These are phyloP conservation scores for Solanum habrochaites DNA, from an alignment of 257 asterid genomes.

Conservation along the genomic window DNA sequence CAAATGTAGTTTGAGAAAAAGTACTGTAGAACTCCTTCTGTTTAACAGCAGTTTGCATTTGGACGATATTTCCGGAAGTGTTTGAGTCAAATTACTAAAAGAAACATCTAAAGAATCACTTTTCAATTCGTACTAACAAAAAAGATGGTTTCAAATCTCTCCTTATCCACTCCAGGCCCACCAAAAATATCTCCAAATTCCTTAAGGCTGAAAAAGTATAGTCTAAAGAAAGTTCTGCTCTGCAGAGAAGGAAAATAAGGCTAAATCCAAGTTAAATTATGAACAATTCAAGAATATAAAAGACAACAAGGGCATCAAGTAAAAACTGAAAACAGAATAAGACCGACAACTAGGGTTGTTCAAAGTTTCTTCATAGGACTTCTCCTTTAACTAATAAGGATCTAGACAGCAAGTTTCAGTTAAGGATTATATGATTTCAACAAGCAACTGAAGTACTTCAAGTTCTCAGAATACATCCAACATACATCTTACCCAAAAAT, in stretches of 20 bases:
- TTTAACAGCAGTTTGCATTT: background rate
- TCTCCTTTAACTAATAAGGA: background rate
- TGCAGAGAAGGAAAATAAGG: background rate
- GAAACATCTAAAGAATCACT: background rate
- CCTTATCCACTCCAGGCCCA: background rate
- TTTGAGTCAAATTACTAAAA: background rate
- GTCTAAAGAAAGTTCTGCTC: background rate
- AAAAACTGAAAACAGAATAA: background rate
- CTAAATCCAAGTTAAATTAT: background rate
- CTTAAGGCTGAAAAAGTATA: background rate
- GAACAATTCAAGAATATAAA: background rate
- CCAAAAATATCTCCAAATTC: background rate
- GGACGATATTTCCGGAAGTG: background rate
- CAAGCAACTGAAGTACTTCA: background rate
- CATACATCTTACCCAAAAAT: constrained; percentile 70
- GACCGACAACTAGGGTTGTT: background rate
- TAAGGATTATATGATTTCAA: background rate
- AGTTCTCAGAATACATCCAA: background rate
- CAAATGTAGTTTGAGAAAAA: background rate
- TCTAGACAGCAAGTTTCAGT: background rate
- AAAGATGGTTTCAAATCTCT: background rate
- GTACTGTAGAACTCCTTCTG: background rate
- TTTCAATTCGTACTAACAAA: background rate
- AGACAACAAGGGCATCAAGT: background rate
- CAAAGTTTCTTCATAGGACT: background rate